These are phyloP conservation scores for Gentiana straminea DNA, from an alignment of 257 asterid genomes.

Conservation along the genomic window DNA sequence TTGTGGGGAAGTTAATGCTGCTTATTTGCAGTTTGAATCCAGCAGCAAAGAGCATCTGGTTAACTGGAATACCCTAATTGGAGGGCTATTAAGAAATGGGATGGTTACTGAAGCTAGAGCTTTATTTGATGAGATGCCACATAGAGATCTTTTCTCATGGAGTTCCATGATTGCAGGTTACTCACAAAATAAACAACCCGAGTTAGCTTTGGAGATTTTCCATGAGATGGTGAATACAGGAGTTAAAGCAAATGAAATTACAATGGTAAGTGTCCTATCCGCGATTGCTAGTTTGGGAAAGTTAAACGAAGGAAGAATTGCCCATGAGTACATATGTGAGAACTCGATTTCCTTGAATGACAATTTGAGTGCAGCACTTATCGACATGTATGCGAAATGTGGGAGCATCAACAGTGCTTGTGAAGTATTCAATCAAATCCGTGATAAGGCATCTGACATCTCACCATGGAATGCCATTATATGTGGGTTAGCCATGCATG, in stretches of 20 bases:
- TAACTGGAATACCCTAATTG: slow-evolving; percentile 78
- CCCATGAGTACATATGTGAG: slow-evolving; percentile 46
- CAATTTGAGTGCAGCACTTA: slow-evolving; percentile 64
- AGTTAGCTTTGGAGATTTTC: slow-evolving; percentile 52
- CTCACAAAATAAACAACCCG: slow-evolving; percentile 52
- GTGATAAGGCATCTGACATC: slow-evolving; percentile 33
- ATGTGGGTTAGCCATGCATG: slow-evolving; percentile 89
- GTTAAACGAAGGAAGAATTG: slow-evolving; percentile 63
- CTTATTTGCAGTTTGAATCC: slow-evolving; percentile 58
- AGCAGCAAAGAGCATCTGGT: slow-evolving; percentile 61
- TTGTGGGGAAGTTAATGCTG: slow-evolving; percentile 37
- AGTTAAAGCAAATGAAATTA: slow-evolving; percentile 65
- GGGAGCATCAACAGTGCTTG: slow-evolving; percentile 56
- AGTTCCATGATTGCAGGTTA: slow-evolving; percentile 91
- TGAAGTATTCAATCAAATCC: slow-evolving; percentile 42
- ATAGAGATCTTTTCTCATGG: slow-evolving; percentile 82
- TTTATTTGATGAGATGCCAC: slow-evolving; percentile 61
- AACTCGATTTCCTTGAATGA: slow-evolving; percentile 54
- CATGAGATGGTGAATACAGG: slow-evolving; percentile 53
- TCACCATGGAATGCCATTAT: slow-evolving; percentile 96
- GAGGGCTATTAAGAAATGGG: slow-evolving; percentile 56
- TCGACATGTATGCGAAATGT: slow-evolving; percentile 97
- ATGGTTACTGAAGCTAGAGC: slow-evolving; percentile 45
- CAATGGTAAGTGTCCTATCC: slow-evolving; percentile 79
- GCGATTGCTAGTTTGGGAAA: slow-evolving; percentile 62